Evolutionary conservation across 2,329 filamentous ascomycete species (phyloP), one percentile per base, ranked within the genome.

Genomic region (Cercospora janseana): DNA sequence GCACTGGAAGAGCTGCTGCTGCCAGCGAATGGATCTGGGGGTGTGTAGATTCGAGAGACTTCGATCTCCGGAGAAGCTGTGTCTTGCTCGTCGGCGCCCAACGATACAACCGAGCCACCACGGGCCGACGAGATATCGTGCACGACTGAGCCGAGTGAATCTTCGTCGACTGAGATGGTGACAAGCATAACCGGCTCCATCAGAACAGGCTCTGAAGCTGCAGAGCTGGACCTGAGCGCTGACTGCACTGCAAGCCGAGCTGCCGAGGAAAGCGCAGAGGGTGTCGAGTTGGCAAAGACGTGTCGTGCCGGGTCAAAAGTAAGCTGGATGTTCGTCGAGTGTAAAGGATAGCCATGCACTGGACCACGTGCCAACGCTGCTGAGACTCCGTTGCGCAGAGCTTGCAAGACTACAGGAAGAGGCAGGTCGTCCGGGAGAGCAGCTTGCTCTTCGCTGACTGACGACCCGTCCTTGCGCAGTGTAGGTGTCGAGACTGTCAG

Each of bases 141-240:
- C 26, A 94, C 84, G 7, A 98, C 87, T 4, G 80, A 80, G 3
- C 91, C 90, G 1, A 95, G 83, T 5, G 81, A 84, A 4, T 79
- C 78, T 69, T 96, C 92, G 44, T 93, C 88, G 42, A 93, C 89
- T 58, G 82, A 84, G 64, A 98, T 95, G 45, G 85, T 83, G 4
- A 88, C 88, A 53, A 85, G 83, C 89, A 97, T 96, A 47, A 98
- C 87, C 1, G 93, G 93, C 65, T 98, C 93, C 72, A 97, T 86
- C 29, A 98, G 75, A 1, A 79, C 79, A 1, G 89, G 79, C 2
- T 75, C 72, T 26, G 55, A 56, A 2, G 73, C 65, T 21, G 72
- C 69, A 7, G 77, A 71, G 0, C 83, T 81, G 13, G 81, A 76
- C 43, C 80, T 79, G 1, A 97, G 77, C 0, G 85, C 85, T 6